Percentiles rank a stretch among this genome's conserved stretches.
These are phyloP conservation scores for Bruguiera parviflora DNA, from an alignment of 345 rosid species.

Conservation along the genomic window DNA sequence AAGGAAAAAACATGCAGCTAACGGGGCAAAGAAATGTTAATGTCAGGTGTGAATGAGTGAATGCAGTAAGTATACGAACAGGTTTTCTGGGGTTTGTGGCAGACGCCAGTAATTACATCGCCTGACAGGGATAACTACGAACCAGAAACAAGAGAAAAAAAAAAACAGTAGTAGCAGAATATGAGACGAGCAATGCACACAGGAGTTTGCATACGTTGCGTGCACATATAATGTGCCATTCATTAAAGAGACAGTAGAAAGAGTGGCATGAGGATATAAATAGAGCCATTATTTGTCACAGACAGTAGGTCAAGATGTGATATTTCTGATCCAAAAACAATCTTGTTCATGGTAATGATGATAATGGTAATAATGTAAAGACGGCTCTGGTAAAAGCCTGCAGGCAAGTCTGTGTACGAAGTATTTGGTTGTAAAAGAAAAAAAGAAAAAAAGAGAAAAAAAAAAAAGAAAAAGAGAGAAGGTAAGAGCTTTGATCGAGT, in stretches of 20 bases:
- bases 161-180: conserved; percentile 15
- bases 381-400: conserved; percentile 46
- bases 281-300: conserved; percentile 24
- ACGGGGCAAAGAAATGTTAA: conserved; percentile 15
- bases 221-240: background rate
- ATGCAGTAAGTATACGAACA: conserved; percentile 5
- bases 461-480: background rate
- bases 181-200: conserved; percentile 17
- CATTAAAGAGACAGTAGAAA: background rate
- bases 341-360: conserved; percentile 40
- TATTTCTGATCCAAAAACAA: conserved; percentile 23
- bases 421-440: background rate
- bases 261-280: conserved; percentile 19
- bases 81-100: background rate
- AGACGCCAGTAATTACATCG: background rate
- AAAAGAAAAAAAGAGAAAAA: background rate
- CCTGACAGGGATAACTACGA: conserved; percentile 56
- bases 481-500: background rate
- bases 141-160: conserved; percentile 10
- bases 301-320: conserved; percentile 17
- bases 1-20: conserved; percentile 32
- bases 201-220: conserved; percentile 11
- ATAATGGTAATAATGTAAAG: conserved; percentile 36
- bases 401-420: conserved; percentile 21
- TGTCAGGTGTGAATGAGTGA: conserved; percentile 30